Base-by-base conservation (phyloP, 2,329 filamentous ascomycete species). In the Fusarium caatingaense region DNA sequence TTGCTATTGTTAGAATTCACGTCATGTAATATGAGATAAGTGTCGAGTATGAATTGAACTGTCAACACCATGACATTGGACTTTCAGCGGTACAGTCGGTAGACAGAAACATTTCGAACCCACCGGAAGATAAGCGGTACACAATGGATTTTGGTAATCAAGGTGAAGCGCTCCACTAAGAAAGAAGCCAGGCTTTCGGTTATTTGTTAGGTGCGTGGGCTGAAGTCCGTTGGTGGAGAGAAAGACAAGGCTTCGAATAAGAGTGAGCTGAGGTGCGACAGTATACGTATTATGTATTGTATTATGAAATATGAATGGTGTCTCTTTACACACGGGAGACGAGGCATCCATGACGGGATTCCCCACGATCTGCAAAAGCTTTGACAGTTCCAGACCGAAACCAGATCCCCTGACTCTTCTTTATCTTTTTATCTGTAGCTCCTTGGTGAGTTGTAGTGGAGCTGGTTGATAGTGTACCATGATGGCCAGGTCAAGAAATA, bases 331-430 rank as follows among this genome's bases (percentile, higher is more conserved):
- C 15, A 34, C 10, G 18, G 18, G 18, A 37, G 34, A 37, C 20
- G 59, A 51, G 50, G 11, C 48, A 40, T 27, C 32, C 23, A 64
- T 62, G 56, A 45, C 58, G 61, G 67, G 57, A 60, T 73, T 66
- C 69, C 69, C 71, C 69, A 66, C 64, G 72, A 66, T 72, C 67
- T 71, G 57, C 64, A 69, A 41, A 44, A 66, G 60, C 66, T 66
- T 66, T 66, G 64, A 66, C 61, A 66, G 46, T 23, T 21, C 53
- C 56, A 62, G 50, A 45, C 56, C 58, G 21, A 18, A 49, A 37
- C 34, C n/a, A 53, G 23, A 34, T 37, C 34, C 49, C 40, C 49
- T 42, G 18, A 20, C 23, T 45, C 47, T 21, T 16, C 15, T 49
- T 16, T 49, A 21, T 50, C 30, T n/a, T 20, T 51, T 20, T 51